Evolutionary conservation across 2,329 filamentous ascomycete species (phyloP).

Genomic region (Aspergillus puulaauensis): DNA sequence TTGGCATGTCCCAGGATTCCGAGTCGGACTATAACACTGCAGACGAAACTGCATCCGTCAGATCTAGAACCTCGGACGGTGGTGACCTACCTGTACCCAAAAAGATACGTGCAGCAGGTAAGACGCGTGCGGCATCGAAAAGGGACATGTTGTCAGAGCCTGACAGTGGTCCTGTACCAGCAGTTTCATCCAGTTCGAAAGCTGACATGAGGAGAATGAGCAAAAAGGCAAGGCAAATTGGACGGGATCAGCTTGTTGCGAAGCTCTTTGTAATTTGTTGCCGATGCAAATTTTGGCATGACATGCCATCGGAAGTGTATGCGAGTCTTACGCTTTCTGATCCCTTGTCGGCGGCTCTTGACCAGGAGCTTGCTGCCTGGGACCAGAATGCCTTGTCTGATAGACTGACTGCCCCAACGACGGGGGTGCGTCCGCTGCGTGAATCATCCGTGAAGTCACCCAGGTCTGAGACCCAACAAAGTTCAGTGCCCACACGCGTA

Average conservation of each 20-base stretch:
- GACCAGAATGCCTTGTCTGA: neutral
- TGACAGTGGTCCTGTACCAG: neutral
- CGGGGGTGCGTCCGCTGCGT: neutral
- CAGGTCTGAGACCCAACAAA: slow-evolving; percentile 1
- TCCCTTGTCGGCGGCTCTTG: neutral
- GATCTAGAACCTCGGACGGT: neutral
- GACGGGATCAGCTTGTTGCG: slow-evolving; percentile 26
- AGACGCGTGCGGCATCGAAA: neutral
- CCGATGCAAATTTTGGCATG: slow-evolving; percentile 45
- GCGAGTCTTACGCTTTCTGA: slow-evolving; percentile 34
- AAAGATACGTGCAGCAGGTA: neutral
- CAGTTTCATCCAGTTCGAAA: neutral
- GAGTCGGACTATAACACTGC: slow-evolving; percentile 33
- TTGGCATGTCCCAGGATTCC: slow-evolving; percentile 18
- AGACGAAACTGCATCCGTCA: slow-evolving; percentile 23
- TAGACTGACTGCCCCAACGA: neutral
- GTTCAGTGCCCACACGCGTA: slow-evolving; percentile 7
- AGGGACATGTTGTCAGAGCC: neutral
- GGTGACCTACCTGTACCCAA: neutral
- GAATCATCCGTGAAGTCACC: neutral
- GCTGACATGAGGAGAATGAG: slow-evolving; percentile 10
- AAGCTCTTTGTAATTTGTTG: slow-evolving; percentile 47
- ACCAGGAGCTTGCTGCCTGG: neutral
- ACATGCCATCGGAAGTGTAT: slow-evolving; percentile 41
- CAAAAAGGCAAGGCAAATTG: slow-evolving; percentile 14